A percentile compares a stretch with the other conserved stretches of the same genome.
Evolutionary conservation across 75 land plant genomes (phyloP).

Genomic region (Cryptomeria japonica): DNA sequence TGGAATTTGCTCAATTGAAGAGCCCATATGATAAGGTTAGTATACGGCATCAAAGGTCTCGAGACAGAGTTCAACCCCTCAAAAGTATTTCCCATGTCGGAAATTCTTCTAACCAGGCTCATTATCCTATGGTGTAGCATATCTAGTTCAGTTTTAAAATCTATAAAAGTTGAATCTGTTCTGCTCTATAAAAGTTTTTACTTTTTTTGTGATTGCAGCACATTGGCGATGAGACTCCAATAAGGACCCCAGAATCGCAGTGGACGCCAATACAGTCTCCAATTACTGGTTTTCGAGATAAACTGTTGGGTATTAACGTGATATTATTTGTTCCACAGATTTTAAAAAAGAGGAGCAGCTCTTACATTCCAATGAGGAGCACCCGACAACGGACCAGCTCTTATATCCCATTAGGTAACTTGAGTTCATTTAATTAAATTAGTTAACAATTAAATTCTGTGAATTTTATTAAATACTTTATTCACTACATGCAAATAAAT

Average conservation of each 20-base stretch:
- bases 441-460: slow-evolving; percentile 6
- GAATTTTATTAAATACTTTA: no score
- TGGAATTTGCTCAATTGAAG: no score
- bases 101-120: no score
- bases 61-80: no score
- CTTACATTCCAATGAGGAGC: slow-evolving; percentile 50
- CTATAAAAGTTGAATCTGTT: no score
- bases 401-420: slow-evolving; percentile 17
- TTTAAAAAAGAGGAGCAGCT: slow-evolving; percentile 45
- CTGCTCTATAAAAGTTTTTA: no score
- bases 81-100: no score
- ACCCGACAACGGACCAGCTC: slow-evolving; percentile 53
- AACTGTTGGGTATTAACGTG: not conserved
- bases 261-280: not conserved
- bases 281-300: not conserved
- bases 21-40: no score
- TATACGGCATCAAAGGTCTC: no score
- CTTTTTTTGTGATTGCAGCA: not conserved
- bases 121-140: no score
- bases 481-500: not conserved
- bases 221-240: not conserved
- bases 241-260: not conserved
- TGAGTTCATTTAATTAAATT: slow-evolving; percentile 1
- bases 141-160: no score
- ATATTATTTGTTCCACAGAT: slow-evolving; percentile 19